Evolutionary conservation across 2,329 filamentous ascomycete species (phyloP).

Genomic region (Alternaria sp.): DNA sequence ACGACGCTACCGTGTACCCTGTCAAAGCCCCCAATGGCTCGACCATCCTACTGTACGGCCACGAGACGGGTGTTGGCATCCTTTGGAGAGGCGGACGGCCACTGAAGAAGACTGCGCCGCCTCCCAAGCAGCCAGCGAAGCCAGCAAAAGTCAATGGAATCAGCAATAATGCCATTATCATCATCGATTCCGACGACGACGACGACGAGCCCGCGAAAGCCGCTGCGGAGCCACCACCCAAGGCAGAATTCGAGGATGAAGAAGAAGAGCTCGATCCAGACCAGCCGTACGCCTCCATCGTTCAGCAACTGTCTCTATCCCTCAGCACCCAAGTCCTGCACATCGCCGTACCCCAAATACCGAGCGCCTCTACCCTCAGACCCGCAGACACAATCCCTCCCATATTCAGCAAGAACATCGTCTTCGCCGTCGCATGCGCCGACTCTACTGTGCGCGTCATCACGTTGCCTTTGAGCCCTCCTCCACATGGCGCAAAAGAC

Average conservation of each 20-base stretch:
- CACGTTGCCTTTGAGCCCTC: conserved; percentile 63
- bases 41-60: conserved; percentile 67
- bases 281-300: conserved; percentile 62
- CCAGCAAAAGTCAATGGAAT: conserved; percentile 54
- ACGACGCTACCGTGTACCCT: conserved; percentile 66
- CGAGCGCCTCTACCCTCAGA: conserved; percentile 41
- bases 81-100: conserved; percentile 67
- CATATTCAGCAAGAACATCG: conserved; percentile 60
- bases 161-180: conserved; percentile 59
- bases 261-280: conserved; percentile 67
- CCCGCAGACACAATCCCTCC: conserved; percentile 54
- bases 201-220: conserved; percentile 58
- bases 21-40: conserved; percentile 67
- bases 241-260: conserved; percentile 61
- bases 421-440: conserved; percentile 64
- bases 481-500: conserved; percentile 53
- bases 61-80: conserved; percentile 65
- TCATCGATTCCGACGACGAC: conserved; percentile 66
- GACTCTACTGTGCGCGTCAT: conserved; percentile 66
- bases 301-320: conserved; percentile 64
- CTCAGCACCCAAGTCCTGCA: conserved; percentile 63
- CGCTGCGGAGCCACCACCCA: conserved; percentile 28
- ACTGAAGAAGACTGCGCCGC: conserved; percentile 50
- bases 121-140: conserved; percentile 43
- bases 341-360: conserved; percentile 59